Conservation (phyloP, 345 rosid species). For the Passiflora organensis region DNA sequence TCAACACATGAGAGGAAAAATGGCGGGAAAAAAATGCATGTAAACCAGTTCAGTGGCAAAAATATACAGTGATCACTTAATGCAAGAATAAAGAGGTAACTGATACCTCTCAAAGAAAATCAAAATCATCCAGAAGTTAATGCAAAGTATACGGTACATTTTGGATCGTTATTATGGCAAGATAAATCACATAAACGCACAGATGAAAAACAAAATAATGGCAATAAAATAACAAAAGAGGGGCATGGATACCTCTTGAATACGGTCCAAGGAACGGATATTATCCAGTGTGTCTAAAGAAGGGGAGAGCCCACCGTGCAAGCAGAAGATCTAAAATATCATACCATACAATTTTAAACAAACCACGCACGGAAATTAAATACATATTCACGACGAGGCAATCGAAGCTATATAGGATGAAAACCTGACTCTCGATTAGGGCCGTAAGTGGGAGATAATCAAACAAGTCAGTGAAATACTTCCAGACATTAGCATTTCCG, state of each 20-base stretch:
- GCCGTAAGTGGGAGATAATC: slow-evolving; percentile 35
- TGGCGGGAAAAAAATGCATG: not conserved
- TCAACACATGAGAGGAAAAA: not conserved
- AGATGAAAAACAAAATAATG: not conserved
- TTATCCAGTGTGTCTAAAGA: slow-evolving; percentile 34
- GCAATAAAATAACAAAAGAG: not conserved
- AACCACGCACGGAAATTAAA: not conserved
- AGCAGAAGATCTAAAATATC: slow-evolving; percentile 26
- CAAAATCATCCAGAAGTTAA: not conserved
- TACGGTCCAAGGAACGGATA: slow-evolving; percentile 29
- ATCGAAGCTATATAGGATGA: not conserved
- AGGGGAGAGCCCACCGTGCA: slow-evolving; percentile 38
- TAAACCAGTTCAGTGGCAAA: not conserved
- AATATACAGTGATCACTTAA: not conserved
- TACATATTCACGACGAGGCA: not conserved
- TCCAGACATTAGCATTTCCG: slow-evolving; percentile 40
- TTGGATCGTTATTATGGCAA: not conserved
- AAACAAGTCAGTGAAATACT: slow-evolving; percentile 34
- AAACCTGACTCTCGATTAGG: slow-evolving; percentile 30
- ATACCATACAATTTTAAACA: slow-evolving; percentile 6
- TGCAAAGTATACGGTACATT: too few species aligned
- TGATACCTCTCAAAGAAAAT: not conserved
- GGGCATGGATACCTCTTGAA: slow-evolving; percentile 24
- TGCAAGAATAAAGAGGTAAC: not conserved
- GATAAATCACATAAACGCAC: not conserved